Evolutionary conservation across 2,329 filamentous ascomycete species (phyloP).

Genomic region (Colletotrichum gigasporum): DNA sequence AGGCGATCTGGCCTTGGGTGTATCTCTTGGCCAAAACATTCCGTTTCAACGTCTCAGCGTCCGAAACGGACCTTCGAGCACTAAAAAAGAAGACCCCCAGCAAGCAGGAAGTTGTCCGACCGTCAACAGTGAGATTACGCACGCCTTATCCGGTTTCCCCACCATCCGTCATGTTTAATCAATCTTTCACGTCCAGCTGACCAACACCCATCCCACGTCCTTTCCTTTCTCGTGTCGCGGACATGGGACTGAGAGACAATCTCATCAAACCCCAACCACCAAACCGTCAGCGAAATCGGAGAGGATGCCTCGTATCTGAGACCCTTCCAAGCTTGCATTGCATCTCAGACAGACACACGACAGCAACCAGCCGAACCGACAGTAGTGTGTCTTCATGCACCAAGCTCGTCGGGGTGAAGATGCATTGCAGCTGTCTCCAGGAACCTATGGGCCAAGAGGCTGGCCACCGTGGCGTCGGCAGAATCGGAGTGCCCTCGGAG

Average conservation of each 20-base stretch:
- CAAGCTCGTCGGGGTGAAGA: background rate
- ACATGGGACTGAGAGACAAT: slow-evolving; percentile 3
- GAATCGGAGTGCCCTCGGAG: background rate
- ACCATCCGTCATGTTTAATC: background rate
- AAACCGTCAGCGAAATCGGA: slow-evolving; percentile 9
- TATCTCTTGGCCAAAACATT: background rate
- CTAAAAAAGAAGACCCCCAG: background rate
- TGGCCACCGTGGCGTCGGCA: background rate
- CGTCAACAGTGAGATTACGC: slow-evolving; percentile 1
- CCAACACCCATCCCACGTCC: background rate
- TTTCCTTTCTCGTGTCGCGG: background rate
- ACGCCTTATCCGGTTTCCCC: background rate
- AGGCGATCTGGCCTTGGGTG: background rate
- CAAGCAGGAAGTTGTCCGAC: background rate
- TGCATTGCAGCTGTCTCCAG: background rate
- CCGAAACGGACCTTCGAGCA: background rate
- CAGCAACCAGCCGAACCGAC: background rate
- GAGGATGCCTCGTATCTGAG: slow-evolving; percentile 12
- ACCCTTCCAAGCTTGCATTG: background rate
- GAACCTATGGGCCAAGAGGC: background rate
- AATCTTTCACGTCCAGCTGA: background rate
- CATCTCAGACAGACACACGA: slow-evolving; percentile 16
- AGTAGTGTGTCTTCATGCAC: background rate
- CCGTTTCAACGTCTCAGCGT: background rate
- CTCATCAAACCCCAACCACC: background rate